Base-by-base conservation (phyloP, 1,284 basidiomycete species). In the Ustilago curta region DNA sequence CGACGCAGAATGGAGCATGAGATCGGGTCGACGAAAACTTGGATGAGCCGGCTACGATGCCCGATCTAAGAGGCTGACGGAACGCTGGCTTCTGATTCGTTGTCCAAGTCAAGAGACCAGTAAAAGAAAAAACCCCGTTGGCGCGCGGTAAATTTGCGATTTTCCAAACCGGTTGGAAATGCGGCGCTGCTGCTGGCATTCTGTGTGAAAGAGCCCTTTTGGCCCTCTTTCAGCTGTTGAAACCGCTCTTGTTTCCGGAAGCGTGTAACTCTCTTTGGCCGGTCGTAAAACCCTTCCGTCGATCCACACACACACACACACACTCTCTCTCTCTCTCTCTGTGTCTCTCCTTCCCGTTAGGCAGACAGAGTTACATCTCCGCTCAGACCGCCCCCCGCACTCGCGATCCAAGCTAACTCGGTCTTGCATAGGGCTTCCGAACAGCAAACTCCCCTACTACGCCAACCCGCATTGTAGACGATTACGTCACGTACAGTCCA, bases 211-310 rank as follows among this genome's bases (percentile, higher is more conserved):
- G n/a, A 11, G 21, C n/a, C n/a, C n/a, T n/a, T n/a, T n/a, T n/a
- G n/a, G 19, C 19, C 9, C 12, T 27, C 29, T 48, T 61, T 63
- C 52, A 12, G 47, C 43, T 61, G 43, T 60, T 60, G 58, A 65
- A 70, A 70, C 58, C 43, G 44, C 50, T 23, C 32, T 44, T 42
- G 40, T 31, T 61, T 61, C 67, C 68, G 68, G 62, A 64, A 65
- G 54, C 27, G 23, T 16, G 16, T 8, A 9, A 37, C n/a, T 9
- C 23, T 12, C 12, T 23, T 23, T 21, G 47, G 14, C 59, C 59
- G 59, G 52, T 55, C 11, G 31, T 19, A 18, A 19, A 27, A 31
- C 51, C 25, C 51, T 19, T 25, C 21, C n/a, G 47, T 29, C 47
- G 47, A 48, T 48, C 47, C 27, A n/a, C n/a, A n/a, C n/a, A n/a